phyloP scores from a whole-genome alignment of 2,329 filamentous ascomycete species.

The Elsinoe perseae region DNA sequence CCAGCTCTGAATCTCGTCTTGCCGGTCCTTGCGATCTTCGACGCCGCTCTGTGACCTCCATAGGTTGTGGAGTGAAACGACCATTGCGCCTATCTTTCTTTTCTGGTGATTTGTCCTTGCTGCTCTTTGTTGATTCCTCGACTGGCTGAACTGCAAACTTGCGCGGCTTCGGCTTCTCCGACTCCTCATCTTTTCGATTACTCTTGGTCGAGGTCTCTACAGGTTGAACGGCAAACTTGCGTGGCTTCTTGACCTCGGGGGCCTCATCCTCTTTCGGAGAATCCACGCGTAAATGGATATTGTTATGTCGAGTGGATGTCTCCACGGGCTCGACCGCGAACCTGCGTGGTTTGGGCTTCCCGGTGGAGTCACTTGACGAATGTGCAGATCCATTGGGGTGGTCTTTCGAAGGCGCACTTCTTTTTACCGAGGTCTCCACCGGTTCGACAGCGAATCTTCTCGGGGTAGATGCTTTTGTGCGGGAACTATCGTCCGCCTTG shows the following conservation, averaged over 20 bases:
- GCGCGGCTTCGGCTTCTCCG: slow-evolving; percentile 38
- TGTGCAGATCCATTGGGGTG: background rate
- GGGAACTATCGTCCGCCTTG: slow-evolving; percentile 25
- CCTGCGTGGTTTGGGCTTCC: slow-evolving; percentile 35
- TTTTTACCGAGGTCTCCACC: slow-evolving; percentile 31
- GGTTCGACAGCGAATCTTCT: slow-evolving; percentile 40
- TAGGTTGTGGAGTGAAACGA: slow-evolving; percentile 29
- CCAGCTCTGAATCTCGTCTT: slow-evolving; percentile 17
- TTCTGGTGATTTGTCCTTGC: slow-evolving; percentile 20
- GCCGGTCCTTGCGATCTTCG: slow-evolving; percentile 20
- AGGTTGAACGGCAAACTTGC: slow-evolving; percentile 18
- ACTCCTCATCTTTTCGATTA: slow-evolving; percentile 15
- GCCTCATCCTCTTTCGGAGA: slow-evolving; percentile 15
- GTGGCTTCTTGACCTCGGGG: slow-evolving; percentile 16
- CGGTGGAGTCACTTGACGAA: background rate
- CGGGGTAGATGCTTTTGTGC: slow-evolving; percentile 24
- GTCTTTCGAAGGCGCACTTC: slow-evolving; percentile 18
- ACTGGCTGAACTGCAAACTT: slow-evolving; percentile 32
- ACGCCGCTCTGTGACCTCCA: slow-evolving; percentile 27
- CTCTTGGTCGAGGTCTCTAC: slow-evolving; percentile 18
- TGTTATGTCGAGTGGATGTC: slow-evolving; percentile 23
- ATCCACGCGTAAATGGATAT: slow-evolving; percentile 19
- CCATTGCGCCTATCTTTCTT: slow-evolving; percentile 20
- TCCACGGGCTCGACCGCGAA: slow-evolving; percentile 35
- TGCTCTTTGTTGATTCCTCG: slow-evolving; percentile 31